Percentiles rank a stretch among this genome's conserved stretches.
These are phyloP conservation scores for Panaeolus papilionaceus DNA, from an alignment of 768 basidiomycete genomes.

Conservation along the genomic window DNA sequence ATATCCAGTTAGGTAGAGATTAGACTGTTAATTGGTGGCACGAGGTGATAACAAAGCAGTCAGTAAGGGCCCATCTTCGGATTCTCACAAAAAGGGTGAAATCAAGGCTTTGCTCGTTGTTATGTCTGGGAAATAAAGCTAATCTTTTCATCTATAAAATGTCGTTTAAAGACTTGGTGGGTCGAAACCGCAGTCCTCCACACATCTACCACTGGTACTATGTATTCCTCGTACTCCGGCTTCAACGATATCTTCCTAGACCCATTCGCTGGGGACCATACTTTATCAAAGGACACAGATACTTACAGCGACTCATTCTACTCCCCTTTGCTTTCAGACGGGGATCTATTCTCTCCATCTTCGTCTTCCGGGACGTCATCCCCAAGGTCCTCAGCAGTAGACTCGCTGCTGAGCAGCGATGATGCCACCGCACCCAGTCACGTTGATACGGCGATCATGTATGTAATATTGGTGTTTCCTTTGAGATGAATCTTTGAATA, in stretches of 20 bases:
- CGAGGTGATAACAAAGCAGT: slow-evolving; percentile 33
- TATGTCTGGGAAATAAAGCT: slow-evolving; percentile 9
- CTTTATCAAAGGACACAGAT: background rate
- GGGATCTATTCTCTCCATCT: slow-evolving; percentile 5
- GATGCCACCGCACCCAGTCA: background rate
- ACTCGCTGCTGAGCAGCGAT: background rate
- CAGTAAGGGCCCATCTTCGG: slow-evolving; percentile 4
- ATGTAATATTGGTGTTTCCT: background rate
- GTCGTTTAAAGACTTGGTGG: background rate
- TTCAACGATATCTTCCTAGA: slow-evolving; percentile 22
- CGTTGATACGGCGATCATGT: background rate
- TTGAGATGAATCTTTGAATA: background rate
- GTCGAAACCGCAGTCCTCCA: background rate
- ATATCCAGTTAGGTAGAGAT: slow-evolving; percentile 10
- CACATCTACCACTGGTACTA: slow-evolving; percentile 1
- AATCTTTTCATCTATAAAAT: slow-evolving; percentile 19
- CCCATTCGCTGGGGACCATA: slow-evolving; percentile 8
- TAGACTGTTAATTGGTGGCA: slow-evolving; percentile 1
- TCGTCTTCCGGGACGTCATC: background rate
- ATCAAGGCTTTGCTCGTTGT: slow-evolving; percentile 18
- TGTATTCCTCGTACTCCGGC: slow-evolving; percentile 18
- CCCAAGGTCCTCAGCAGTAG: background rate
- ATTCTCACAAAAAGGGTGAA: slow-evolving; percentile 8
- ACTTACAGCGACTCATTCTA: background rate
- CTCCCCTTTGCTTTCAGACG: slow-evolving; percentile 2